Conservation (phyloP, 495 filamentous ascomycete species). For the Venustampulla echinocandica region DNA sequence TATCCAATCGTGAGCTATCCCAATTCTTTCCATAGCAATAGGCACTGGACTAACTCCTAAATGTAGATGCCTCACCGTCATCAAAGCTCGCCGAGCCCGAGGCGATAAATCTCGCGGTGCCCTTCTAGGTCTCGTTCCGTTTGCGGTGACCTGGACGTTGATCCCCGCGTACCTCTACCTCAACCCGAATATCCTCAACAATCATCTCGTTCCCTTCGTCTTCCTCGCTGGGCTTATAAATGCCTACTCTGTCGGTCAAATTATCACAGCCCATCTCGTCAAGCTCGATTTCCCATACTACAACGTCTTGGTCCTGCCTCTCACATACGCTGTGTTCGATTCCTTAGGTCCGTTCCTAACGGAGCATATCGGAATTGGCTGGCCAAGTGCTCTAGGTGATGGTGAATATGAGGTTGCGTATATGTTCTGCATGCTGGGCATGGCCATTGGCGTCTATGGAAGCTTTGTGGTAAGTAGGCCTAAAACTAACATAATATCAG, state of each 20-base stretch:
- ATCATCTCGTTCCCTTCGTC: conserved; percentile 78
- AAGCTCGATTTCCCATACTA: conserved; percentile 78
- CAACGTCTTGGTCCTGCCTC: conserved; percentile 65
- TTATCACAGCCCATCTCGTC: conserved; percentile 87
- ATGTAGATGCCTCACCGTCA: conserved; percentile 67
- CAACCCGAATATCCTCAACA: conserved; percentile 70
- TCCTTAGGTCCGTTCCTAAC: conserved; percentile 59
- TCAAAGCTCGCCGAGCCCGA: conserved; percentile 63
- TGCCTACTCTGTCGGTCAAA: conserved; percentile 87
- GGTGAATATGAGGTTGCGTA: conserved; percentile 77
- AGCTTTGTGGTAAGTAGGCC: conserved; percentile 69
- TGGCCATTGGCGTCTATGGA: conserved; percentile 78
- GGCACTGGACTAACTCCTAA: background rate
- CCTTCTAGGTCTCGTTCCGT: conserved; percentile 72
- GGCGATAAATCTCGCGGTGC: conserved; percentile 62
- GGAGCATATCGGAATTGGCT: conserved; percentile 54
- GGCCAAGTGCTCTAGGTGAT: conserved; percentile 68
- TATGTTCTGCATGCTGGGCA: conserved; percentile 72
- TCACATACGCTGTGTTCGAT: conserved; percentile 68
- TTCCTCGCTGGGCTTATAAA: conserved; percentile 83
- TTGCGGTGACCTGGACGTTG: conserved; percentile 64
- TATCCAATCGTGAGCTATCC: conserved; percentile 20
- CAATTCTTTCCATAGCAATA: background rate
- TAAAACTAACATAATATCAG: background rate
- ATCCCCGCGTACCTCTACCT: conserved; percentile 71